These are phyloP conservation scores for Panaeolus papilionaceus DNA, from an alignment of 768 basidiomycete species.

Conservation along the genomic window DNA sequence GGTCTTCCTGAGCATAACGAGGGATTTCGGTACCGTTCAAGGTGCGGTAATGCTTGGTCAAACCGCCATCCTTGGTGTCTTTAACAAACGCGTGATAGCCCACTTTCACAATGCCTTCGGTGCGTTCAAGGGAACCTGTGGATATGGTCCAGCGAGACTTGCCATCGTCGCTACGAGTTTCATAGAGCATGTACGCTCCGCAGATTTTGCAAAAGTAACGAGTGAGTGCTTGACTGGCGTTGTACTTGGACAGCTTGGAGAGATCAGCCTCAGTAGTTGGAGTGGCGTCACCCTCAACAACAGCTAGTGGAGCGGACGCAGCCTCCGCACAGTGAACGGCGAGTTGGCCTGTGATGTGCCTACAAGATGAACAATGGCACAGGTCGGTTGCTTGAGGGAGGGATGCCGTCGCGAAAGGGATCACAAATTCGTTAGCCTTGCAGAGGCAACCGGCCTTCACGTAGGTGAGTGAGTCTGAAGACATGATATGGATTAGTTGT, in stretches of 20 bases:
- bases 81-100: slow-evolving; percentile 29
- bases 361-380: slow-evolving; percentile 38
- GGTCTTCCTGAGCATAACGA: slow-evolving; percentile 22
- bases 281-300: slow-evolving; percentile 6
- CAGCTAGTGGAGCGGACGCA: slow-evolving; percentile 19
- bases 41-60: slow-evolving; percentile 27
- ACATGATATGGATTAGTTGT: neutral
- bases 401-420: neutral
- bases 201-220: slow-evolving; percentile 32
- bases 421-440: slow-evolving; percentile 3
- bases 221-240: slow-evolving; percentile 16
- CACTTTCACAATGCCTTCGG: slow-evolving; percentile 30
- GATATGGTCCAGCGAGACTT: slow-evolving; percentile 23
- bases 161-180: slow-evolving; percentile 1
- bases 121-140: slow-evolving; percentile 28
- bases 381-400: slow-evolving; percentile 20
- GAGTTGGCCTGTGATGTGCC: slow-evolving; percentile 35
- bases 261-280: slow-evolving; percentile 25
- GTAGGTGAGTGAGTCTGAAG: slow-evolving; percentile 11
- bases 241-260: slow-evolving; percentile 25
- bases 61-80: slow-evolving; percentile 32
- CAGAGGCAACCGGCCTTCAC: slow-evolving; percentile 14
- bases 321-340: slow-evolving; percentile 25
- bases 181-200: slow-evolving; percentile 26
- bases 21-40: slow-evolving; percentile 23